These are phyloP conservation scores for Vanrija pseudolonga DNA, from an alignment of 1,284 basidiomycete genomes.

Conservation along the genomic window DNA sequence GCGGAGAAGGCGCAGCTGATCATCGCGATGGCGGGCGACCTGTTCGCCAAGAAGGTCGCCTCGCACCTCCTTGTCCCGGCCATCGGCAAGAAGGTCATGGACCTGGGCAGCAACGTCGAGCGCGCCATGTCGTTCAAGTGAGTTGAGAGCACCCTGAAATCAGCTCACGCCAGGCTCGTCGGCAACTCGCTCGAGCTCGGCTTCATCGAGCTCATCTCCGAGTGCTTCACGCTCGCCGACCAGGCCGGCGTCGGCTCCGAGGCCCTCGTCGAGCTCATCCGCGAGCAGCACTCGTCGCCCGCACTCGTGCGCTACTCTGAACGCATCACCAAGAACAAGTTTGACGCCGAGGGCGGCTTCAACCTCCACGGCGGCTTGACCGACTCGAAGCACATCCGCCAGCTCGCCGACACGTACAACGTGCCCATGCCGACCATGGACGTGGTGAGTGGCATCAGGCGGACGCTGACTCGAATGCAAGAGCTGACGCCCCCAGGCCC, in stretches of 20 bases:
- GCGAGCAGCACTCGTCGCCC: slow-evolving; percentile 50
- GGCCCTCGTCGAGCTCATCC: slow-evolving; percentile 56
- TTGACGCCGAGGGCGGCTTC: slow-evolving; percentile 76
- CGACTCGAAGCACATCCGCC: slow-evolving; percentile 59
- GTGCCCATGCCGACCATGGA: slow-evolving; percentile 78
- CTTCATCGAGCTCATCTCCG: slow-evolving; percentile 70
- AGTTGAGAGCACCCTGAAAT: slow-evolving; percentile 42
- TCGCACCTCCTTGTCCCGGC: slow-evolving; percentile 68
- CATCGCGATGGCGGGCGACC: slow-evolving; percentile 76
- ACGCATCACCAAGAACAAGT: slow-evolving; percentile 55
- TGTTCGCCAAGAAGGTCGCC: slow-evolving; percentile 75
- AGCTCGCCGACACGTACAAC: slow-evolving; percentile 58
- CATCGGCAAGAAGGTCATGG: slow-evolving; percentile 65
- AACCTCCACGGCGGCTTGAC: slow-evolving; percentile 84
- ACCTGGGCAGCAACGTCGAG: slow-evolving; percentile 51
- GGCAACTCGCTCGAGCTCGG: slow-evolving; percentile 47
- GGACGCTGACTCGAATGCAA: no score
- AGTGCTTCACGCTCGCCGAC: slow-evolving; percentile 76
- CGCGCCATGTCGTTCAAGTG: slow-evolving; percentile 73
- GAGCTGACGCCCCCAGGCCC: slow-evolving; percentile 39
- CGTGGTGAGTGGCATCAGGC: slow-evolving; percentile 49
- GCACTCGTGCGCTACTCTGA: slow-evolving; percentile 27
- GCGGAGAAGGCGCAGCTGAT: slow-evolving; percentile 69
- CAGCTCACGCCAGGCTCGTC: slow-evolving; percentile 29
- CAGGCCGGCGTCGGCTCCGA: slow-evolving; percentile 73